Evolutionary conservation across 169 alveolate genomes (phyloP).

Genomic region (Plasmodium vinckei): DNA sequence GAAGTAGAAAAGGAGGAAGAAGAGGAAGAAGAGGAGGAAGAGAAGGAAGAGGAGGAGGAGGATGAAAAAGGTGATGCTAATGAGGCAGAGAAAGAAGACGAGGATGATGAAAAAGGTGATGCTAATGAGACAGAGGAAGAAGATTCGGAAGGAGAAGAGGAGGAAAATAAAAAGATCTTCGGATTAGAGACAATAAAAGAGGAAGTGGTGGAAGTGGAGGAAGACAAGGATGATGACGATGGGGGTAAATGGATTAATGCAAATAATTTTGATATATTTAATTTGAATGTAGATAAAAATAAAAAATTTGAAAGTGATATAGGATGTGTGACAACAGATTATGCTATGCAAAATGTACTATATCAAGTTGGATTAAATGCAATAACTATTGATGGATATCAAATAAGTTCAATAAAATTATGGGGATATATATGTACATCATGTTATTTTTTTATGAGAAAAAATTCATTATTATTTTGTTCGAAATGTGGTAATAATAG

Average conservation of each 20-base stretch:
- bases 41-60: background rate
- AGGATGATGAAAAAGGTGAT: no score
- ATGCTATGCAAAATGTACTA: conserved; percentile 92
- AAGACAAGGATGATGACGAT: conserved; percentile 28
- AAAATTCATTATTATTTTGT: conserved; percentile 86
- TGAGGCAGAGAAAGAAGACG: conserved; percentile 18
- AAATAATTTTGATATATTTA: conserved; percentile 35
- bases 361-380: conserved; percentile 91
- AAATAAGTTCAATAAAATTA: conserved; percentile 87
- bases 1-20: conserved; percentile 4
- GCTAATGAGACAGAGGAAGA: conserved; percentile 17
- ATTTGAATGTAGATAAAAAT: conserved; percentile 41
- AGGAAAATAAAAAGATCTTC: background rate
- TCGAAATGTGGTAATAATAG: conserved; percentile 93
- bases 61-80: no score
- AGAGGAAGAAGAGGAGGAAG: conserved; percentile 6
- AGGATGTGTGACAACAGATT: conserved; percentile 92
- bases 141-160: background rate
- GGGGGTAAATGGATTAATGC: conserved; percentile 53
- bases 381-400: conserved; percentile 90
- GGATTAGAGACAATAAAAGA: conserved; percentile 48
- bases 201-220: conserved; percentile 55
- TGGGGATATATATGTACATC: conserved; percentile 91
- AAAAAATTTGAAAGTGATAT: conserved; percentile 69
- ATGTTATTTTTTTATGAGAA: conserved; percentile 80